phyloP scores from a whole-genome alignment of 176 grass and related monocot species.

The Zea mays region Zm-B73-REFERENCE-NAM-5.0 NC_050103.1:88729501-88730000 shows the following conservation, averaged over 20 bases:
- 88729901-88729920: conserved; percentile 21
- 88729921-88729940: not conserved
- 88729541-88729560: not conserved
- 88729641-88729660: not conserved
- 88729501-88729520: not conserved
- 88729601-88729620: not conserved
- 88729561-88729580: not conserved
- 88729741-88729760: conserved; percentile 11
- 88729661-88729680: not conserved
- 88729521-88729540: conserved; percentile 13
- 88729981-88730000: not conserved
- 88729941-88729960: not conserved
- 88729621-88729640: not conserved
- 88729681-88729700: conserved; percentile 9
- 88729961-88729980: not conserved
- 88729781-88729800: not conserved
- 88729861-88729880: not conserved
- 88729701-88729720: not conserved
- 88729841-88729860: conserved; percentile 19
- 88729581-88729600: not conserved
- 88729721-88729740: conserved; percentile 17
- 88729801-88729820: not conserved
- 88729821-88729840: conserved; percentile 13
- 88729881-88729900: not conserved
- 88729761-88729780: conserved; percentile 9